Percentiles rank a stretch among this genome's conserved stretches.
phyloP scores from a whole-genome alignment of 345 rosid species.

The Sonneratia alba region DNA sequence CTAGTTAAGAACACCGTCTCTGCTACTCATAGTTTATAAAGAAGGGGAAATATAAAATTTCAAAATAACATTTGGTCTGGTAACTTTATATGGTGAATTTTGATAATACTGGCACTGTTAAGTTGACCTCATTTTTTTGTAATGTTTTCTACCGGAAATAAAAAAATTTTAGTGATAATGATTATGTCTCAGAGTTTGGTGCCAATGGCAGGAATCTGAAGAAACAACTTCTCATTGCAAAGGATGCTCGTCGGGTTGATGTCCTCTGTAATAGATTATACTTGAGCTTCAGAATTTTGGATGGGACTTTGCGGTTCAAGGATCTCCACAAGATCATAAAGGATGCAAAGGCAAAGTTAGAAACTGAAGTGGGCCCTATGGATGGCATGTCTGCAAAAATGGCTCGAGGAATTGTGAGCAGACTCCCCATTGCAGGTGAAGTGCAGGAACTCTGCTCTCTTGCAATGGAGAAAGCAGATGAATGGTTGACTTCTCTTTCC shows the following conservation, averaged over 20 bases:
- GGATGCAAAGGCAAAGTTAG: constrained; percentile 68
- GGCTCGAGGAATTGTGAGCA: constrained; percentile 86
- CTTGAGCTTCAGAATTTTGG: constrained; percentile 72
- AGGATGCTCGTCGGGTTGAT: constrained; percentile 88
- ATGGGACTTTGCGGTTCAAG: constrained; percentile 62
- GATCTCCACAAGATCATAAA: constrained; percentile 61
- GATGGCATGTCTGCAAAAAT: constrained; percentile 57
- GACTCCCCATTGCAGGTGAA: constrained; percentile 73
- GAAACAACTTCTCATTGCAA: constrained; percentile 79
- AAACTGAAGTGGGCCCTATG: constrained; percentile 78
- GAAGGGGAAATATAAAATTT: no score
- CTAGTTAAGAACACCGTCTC: no score
- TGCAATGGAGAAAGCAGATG: constrained; percentile 68
- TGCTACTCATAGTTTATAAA: no score
- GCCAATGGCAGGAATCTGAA: constrained; percentile 61
- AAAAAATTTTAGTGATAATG: not conserved
- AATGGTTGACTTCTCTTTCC: constrained; percentile 37
- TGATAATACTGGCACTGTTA: no score
- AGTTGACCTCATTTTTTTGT: no score
- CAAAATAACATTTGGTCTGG: no score
- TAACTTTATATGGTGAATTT: no score
- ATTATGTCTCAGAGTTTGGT: not conserved
- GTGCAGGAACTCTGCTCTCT: constrained; percentile 68
- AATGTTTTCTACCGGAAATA: no score
- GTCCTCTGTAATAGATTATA: constrained; percentile 76